phyloP scores from a whole-genome alignment of 2,329 filamentous ascomycete species.

The Pestalotiopsis sp. region DNA sequence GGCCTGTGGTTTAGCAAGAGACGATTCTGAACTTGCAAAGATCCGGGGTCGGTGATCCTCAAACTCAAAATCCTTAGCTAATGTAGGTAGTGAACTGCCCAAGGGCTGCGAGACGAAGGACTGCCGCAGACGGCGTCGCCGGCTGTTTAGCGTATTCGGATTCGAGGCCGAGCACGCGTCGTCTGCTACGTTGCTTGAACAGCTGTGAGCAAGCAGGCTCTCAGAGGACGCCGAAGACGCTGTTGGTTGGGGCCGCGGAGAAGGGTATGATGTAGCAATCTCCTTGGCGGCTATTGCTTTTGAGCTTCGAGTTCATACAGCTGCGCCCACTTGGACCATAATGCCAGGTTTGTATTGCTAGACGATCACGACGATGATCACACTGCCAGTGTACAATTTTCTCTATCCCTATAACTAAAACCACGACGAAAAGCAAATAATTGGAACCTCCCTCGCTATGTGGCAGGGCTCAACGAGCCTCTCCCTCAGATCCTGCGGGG shows the following conservation, averaged over 20 bases:
- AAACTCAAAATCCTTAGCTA: neutral
- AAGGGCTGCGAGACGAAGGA: neutral
- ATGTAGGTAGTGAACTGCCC: too few relatives aligned
- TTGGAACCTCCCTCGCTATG: neutral
- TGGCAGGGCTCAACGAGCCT: neutral
- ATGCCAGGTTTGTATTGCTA: too few relatives aligned
- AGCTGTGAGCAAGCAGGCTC: neutral
- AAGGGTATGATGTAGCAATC: too few relatives aligned
- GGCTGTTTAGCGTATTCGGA: neutral
- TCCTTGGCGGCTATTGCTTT: too few relatives aligned
- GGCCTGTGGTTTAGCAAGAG: neutral
- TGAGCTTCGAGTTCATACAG: too few relatives aligned
- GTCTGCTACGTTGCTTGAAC: neutral
- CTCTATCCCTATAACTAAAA: neutral
- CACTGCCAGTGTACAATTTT: neutral
- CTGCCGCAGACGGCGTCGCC: neutral
- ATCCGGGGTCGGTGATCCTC: neutral
- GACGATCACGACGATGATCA: too few relatives aligned
- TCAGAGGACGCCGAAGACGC: too few relatives aligned
- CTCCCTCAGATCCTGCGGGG: neutral
- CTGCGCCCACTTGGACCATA: too few relatives aligned
- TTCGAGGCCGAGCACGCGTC: neutral
- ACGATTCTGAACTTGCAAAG: neutral
- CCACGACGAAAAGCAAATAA: neutral
- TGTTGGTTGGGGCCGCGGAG: too few relatives aligned